Evolutionary conservation across 352 stramenopile genomes (phyloP), one percentile per base, ranked within the genome.

Genomic region (Phytophthora melonis): DNA sequence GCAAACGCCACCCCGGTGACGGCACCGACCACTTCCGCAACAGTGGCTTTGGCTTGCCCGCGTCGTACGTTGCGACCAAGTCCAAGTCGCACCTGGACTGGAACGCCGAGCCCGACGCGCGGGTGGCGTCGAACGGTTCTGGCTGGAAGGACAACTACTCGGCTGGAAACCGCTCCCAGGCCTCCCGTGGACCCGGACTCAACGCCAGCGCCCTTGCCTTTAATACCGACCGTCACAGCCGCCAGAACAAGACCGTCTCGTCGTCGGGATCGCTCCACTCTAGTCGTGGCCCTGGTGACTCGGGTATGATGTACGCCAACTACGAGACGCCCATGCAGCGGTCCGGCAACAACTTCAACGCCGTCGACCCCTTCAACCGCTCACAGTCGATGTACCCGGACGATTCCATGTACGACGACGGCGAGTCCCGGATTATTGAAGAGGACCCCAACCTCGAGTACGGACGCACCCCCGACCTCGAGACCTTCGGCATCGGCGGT

Each of bases 181-280:
- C 72, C 1, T 79, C 68, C 49, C 84, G 87, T 67, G 78, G 81
- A 0, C 83, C 85, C 14, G 75, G 72, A 36, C 68, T 93, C 9
- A 91, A 80, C 45, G 85, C 87, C 9, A 92, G 85, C 45, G 85
- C 87, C 0, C 80, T 93, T 23, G 82, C 70, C 30, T 93, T 92
- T 58, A 81, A 93, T 47, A 47, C 39, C 50, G 85, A 93, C 27
- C 78, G 77, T 30, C 64, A 68, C 21, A 89, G 82, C 53, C 84
- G 74, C 27, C 67, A 77, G n/a, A 86, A 90, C 45, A 87, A 91
- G 59, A 93, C 87, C 0, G 80, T 82, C 23, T 93, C 84, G 10
- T 93, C 87, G 3, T 90, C 80, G 3, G 83, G 81, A 11, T 90
- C 84, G 27, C 74, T 85, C 19, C 71, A 77, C 68, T 84, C 80